Base-by-base conservation (phyloP, 495 filamentous ascomycete species). In the Penicillium lividum region DNA sequence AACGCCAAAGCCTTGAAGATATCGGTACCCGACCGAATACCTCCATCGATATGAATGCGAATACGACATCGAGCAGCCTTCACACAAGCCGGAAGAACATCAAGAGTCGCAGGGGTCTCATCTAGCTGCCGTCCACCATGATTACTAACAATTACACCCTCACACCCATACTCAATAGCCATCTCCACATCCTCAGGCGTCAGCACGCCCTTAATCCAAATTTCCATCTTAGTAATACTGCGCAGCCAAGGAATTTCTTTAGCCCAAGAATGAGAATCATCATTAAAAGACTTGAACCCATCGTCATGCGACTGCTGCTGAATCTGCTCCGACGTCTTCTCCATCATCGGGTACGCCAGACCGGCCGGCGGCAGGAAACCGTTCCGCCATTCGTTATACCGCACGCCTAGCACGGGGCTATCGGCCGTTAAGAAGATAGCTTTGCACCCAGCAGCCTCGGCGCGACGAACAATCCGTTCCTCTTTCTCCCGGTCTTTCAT, bases 341-440 rank as follows among this genome's bases (percentile, higher is more conserved):
- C n/a, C 30, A 64, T 47, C 61, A 73, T 80, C 1, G 77, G 69
- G 51, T 70, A 69, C 2, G 47, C 57, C 2, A 80, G 53, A 3
- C 74, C 71, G 1, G 60, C 60, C 0, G 78, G 76, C 0, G 71
- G 54, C 10, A 61, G 54, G 49, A 81, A 79, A 10, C 66, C 64
- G 43, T 72, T 77, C 3, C 75, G 71, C 51, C 68, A 70, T 58
- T 83, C 80, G 46, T 68, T 73, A 44, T 68, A 71, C 7, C 71
- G 68, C 0, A 73, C 63, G 1, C 92, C 92, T 0, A 92, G 85
- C 3, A 91, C 84, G 2, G 91, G 89, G 3, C 90, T 91, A 69
- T 97, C 92, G 11, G 95, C 86, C 5, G 93, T 97, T 22, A 96
- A 77, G 53, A 87, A 85, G 45, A 96, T 80, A 5, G 78, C 86